phyloP scores from a whole-genome alignment of 345 rosid species.

The Salix viminalis region DNA sequence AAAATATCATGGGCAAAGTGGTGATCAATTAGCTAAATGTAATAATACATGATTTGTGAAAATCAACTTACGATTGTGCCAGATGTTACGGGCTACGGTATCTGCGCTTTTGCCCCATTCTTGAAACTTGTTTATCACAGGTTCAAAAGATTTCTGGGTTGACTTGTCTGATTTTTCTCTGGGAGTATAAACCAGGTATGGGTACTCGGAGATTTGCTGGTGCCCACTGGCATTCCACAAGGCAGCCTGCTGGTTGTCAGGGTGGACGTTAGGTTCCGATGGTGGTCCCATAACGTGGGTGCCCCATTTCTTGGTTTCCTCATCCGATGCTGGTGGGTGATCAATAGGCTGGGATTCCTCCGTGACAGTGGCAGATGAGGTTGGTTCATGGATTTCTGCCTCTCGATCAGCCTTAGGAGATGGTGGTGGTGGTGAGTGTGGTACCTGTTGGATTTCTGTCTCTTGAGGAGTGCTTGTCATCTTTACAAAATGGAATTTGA shows the following conservation, averaged over 20 bases:
- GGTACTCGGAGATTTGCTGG: conserved; percentile 50
- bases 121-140: conserved; percentile 57
- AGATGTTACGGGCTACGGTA: conserved; percentile 72
- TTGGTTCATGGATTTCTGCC: background rate
- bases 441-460: too few species aligned
- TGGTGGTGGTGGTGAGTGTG: too few species aligned
- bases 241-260: conserved; percentile 84
- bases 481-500: too few species aligned
- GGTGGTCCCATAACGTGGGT: conserved; percentile 85
- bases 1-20: too few species aligned
- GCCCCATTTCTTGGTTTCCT: conserved; percentile 31
- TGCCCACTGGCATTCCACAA: conserved; percentile 62
- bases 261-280: conserved; percentile 64
- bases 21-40: too few species aligned
- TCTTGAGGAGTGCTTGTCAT: too few species aligned
- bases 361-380: background rate
- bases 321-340: conserved; percentile 20
- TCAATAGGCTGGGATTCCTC: background rate
- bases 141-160: conserved; percentile 54
- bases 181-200: conserved; percentile 47
- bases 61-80: conserved; percentile 65
- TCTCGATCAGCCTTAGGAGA: background rate
- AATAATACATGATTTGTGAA: conserved; percentile 2
- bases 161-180: conserved; percentile 32
- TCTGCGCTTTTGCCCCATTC: conserved; percentile 78